Evolutionary conservation across 2,329 filamentous ascomycete species (phyloP).

Genomic region (Xylariaceae sp.): DNA sequence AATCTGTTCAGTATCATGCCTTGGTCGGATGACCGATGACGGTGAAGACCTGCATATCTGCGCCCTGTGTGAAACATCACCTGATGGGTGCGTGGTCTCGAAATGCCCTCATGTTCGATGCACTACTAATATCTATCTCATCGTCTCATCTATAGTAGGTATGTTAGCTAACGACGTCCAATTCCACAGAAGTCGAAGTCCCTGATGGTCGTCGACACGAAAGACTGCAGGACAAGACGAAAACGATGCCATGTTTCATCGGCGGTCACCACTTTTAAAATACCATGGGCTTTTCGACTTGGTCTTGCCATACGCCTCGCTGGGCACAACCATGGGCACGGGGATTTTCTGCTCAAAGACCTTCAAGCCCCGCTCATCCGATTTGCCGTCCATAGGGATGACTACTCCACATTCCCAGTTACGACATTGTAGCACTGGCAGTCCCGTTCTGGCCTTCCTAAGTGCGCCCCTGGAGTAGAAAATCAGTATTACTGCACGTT

Average conservation of each 20-base stretch:
- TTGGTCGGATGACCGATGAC: no score
- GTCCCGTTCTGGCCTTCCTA: slow-evolving; percentile 61
- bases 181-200: no score
- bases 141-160: no score
- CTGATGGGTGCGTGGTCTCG: no score
- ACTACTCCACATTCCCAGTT: slow-evolving; percentile 97
- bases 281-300: slow-evolving; percentile 30
- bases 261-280: slow-evolving; percentile 23
- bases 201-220: not conserved
- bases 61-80: no score
- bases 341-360: slow-evolving; percentile 38
- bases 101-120: no score
- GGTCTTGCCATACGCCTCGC: slow-evolving; percentile 28
- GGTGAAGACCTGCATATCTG: no score
- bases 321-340: slow-evolving; percentile 40
- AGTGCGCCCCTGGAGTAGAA: slow-evolving; percentile 62
- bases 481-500: slow-evolving; percentile 12
- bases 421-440: slow-evolving; percentile 71
- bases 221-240: not conserved
- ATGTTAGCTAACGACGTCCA: no score
- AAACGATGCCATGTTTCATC: no score
- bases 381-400: slow-evolving; percentile 47
- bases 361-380: slow-evolving; percentile 14
- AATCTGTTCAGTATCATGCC: no score
- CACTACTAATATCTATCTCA: no score